phyloP scores from a whole-genome alignment of 2,329 filamentous ascomycete species.

The Coleophoma cylindrospora region DNA sequence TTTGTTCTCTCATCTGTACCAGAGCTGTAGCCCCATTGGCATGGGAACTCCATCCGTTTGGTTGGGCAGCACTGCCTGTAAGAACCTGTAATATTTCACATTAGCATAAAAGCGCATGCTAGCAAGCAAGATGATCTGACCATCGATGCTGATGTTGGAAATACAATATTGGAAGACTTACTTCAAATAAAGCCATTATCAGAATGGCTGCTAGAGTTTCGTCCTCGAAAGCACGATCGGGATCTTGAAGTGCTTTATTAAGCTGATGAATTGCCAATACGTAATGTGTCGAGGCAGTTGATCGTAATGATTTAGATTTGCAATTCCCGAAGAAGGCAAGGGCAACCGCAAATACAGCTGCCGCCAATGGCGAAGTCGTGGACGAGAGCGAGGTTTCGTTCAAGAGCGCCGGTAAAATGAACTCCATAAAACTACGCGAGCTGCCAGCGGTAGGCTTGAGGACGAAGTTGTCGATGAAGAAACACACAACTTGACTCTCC shows the following conservation, averaged over 20 bases:
- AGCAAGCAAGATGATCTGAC: neutral
- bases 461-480: neutral
- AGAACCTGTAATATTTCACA: neutral
- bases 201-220: neutral
- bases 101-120: neutral
- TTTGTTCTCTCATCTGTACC: neutral
- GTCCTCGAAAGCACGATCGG: neutral
- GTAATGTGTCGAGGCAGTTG: neutral
- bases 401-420: neutral
- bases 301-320: neutral
- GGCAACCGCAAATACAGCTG: neutral
- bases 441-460: neutral
- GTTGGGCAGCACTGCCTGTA: neutral
- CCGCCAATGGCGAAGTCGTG: neutral
- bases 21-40: neutral
- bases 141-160: neutral
- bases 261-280: neutral
- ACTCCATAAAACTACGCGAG: neutral
- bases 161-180: neutral
- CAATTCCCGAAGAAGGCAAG: neutral
- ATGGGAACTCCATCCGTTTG: neutral
- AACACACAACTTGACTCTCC: neutral
- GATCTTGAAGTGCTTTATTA: neutral
- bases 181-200: neutral
- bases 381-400: neutral